Base-by-base conservation (phyloP, 2,329 filamentous ascomycete species). In the Colletotrichum eleusines region DNA sequence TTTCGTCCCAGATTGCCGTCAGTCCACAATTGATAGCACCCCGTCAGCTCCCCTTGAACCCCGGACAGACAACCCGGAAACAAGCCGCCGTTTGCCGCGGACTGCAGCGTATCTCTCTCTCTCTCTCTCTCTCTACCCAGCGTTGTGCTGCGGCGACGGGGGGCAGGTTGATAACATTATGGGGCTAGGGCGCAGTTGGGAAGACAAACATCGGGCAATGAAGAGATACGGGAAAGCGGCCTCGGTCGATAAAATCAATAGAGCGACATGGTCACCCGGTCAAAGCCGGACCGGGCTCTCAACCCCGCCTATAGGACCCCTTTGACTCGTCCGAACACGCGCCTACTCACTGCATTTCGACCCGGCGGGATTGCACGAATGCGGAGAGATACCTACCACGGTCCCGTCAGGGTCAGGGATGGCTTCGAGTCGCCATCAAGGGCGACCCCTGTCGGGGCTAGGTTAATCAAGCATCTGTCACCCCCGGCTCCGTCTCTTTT, bases 21-120 rank as follows among this genome's bases (percentile, higher is more conserved):
- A 53, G 53, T 69, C 58, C 69, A 68, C 69, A 71, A 68, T 68
- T 71, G 69, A 71, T 71, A 71, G 53, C 58, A 48, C 31, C 28
- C 14, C 3, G 44, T n/a, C 38, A 20, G n/a, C 18, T 11, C 9
- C 50, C 33, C 33, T 28, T 46, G 18, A 33, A 16, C 16, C 46
- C 26, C 11, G 26, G 16, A 46, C n/a, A 9, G 3, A 18, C 44
- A 20, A n/a, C n/a, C 33, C 64, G 58, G 61, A 70, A 26, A 63
- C 28, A 33, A 48, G 64, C 64, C 40, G 28, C 42, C 5, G 26
- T 54, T 63, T 68, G 64, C 69, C 58, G 64, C 54, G 5, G 5
- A 38, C 28, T 31, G 42, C 5, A 9, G 9, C 31, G 31, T n/a
- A 26, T 38, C 14, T 20, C 16, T 42, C 18, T 40, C n/a, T n/a